These are phyloP conservation scores for Diatrype stigma DNA, from an alignment of 2,329 filamentous ascomycete genomes.

Conservation along the genomic window DNA sequence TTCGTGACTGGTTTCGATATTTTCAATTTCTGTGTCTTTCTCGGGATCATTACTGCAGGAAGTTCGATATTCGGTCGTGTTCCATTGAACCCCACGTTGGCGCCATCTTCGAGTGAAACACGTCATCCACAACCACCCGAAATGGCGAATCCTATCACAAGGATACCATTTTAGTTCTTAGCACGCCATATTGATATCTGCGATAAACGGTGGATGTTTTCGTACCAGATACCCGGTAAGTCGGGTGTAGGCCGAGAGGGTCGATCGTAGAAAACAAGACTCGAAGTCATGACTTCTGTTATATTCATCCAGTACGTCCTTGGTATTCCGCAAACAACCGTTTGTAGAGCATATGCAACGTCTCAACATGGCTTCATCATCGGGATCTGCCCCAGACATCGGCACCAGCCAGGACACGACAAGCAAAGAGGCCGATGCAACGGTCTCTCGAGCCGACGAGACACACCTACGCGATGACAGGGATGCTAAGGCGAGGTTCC, in stretches of 20 bases:
- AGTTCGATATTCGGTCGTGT: not conserved
- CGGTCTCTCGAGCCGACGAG: constrained; percentile 1
- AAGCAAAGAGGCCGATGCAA: not conserved
- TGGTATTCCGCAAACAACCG: not conserved
- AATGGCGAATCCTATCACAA: not conserved
- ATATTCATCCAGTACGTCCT: too few relatives aligned
- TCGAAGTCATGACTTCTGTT: too few relatives aligned
- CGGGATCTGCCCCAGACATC: not conserved
- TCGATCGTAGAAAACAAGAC: too few relatives aligned
- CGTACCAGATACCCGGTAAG: too few relatives aligned
- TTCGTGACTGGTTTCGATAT: too few relatives aligned
- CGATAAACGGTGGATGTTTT: not conserved
- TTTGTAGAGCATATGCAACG: not conserved
- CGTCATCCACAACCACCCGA: not conserved
- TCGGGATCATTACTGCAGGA: too few relatives aligned
- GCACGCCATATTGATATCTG: constrained; percentile 1
- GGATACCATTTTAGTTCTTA: not conserved
- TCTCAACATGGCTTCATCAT: not conserved
- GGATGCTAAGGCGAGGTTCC: constrained; percentile 24
- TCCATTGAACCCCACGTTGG: constrained; percentile 1
- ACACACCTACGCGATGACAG: constrained; percentile 12
- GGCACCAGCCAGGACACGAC: constrained; percentile 1
- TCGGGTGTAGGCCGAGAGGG: too few relatives aligned
- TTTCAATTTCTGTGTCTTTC: too few relatives aligned
- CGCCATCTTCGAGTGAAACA: not conserved